Conservation (phyloP, 768 basidiomycete genomes). For the Calocera cornea region DNA sequence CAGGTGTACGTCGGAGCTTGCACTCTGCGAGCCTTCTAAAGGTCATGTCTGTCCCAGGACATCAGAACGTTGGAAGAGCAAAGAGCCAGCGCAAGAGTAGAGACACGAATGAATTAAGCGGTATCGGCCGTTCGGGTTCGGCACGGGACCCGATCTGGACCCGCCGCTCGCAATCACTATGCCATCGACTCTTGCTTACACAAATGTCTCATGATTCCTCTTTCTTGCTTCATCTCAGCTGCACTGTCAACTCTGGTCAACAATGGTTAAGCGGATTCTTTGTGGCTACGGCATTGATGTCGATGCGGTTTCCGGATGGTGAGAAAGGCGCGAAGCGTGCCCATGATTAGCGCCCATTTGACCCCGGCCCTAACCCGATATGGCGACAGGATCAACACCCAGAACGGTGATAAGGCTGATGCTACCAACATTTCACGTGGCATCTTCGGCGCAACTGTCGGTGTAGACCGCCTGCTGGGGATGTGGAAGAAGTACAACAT, state of each 20-base stretch:
- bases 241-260: not conserved
- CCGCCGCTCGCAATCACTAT: not conserved
- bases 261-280: not conserved
- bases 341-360: not conserved
- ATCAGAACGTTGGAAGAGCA: no score
- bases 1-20: no score
- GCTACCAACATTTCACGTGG: not conserved
- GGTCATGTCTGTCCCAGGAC: no score
- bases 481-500: slow-evolving; percentile 5
- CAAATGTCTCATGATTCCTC: not conserved
- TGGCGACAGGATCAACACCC: not conserved
- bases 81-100: not conserved
- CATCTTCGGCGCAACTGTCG: not conserved
- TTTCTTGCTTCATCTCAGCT: not conserved
- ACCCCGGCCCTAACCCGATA: slow-evolving; percentile 1
- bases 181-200: not conserved
- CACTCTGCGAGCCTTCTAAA: no score
- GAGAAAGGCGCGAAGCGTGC: not conserved
- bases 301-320: not conserved
- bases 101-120: not conserved
- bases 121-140: not conserved
- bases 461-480: not conserved
- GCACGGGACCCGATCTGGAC: slow-evolving; percentile 1
- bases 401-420: not conserved
- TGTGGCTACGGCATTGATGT: not conserved